Conservation (phyloP, 768 basidiomycete genomes). For the Heimioporus sp. region DNA sequence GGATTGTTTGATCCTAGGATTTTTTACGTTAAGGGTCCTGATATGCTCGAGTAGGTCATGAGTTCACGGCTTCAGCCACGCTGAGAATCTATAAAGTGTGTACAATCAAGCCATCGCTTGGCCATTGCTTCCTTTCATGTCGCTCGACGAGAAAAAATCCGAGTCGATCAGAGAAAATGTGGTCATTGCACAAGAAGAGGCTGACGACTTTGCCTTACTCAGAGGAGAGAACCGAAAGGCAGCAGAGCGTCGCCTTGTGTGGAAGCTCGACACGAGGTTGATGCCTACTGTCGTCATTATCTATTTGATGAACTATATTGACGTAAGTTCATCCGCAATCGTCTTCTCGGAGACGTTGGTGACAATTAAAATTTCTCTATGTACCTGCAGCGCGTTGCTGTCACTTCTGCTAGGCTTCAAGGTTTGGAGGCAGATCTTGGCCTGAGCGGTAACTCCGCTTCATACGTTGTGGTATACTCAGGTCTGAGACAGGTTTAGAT, state of each 20-base stretch:
- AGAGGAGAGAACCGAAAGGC: slow-evolving; percentile 3
- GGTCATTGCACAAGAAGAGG: no score
- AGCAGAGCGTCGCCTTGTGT: slow-evolving; percentile 38
- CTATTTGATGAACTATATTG: slow-evolving; percentile 68
- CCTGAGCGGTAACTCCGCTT: slow-evolving; percentile 35
- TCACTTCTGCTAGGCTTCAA: slow-evolving; percentile 49
- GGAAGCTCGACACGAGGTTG: slow-evolving; percentile 54
- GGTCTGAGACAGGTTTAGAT: slow-evolving; percentile 30
- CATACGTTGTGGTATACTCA: background rate
- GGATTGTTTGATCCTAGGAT: no score
- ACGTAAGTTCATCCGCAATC: slow-evolving; percentile 36
- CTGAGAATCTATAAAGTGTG: no score
- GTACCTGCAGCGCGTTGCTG: slow-evolving; percentile 40
- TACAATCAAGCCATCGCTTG: no score
- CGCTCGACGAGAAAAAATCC: no score
- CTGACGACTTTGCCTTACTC: background rate
- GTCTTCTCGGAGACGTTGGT: background rate
- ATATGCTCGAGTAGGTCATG: no score
- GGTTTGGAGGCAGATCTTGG: slow-evolving; percentile 49
- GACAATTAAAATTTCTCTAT: background rate
- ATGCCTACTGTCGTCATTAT: slow-evolving; percentile 58
- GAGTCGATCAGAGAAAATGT: no score
- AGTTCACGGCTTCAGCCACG: no score
- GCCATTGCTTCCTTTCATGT: no score
- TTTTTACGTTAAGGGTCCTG: no score